Evolutionary conservation across 306 rosid species (phyloP), one percentile per base, ranked within the genome.

Genomic region (Benincasa hispida): DNA sequence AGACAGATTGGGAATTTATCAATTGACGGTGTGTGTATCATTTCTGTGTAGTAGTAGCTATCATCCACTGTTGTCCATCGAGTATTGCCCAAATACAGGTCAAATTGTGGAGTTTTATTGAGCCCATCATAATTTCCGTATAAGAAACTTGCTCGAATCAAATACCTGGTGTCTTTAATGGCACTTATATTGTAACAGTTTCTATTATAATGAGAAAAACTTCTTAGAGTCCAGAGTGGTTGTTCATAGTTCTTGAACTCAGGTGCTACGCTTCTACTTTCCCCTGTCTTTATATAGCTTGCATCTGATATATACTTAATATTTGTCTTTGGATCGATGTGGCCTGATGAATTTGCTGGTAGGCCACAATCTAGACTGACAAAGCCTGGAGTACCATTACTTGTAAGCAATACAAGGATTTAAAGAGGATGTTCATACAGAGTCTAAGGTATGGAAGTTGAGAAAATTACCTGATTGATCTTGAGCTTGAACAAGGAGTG

Each of bases 121-220:
- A 25, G 42, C 22, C 79, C 79, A 24, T 83, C 86, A 17, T 85
- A 89, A 12, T 84, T 83, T 1, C 86, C 88, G 51, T 88, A 86
- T 1, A 76, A 2, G 39, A 88, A 84, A 24, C 1, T 10, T 30
- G 88, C 88, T 50, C 86, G 73, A 3, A 89, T 72, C 25, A 86
- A 27, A 34, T 80, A 87, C 0, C n/a, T 76, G 21, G 39, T 81
- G 10, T 53, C 34, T 12, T 1, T 47, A 0, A 56, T 47, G 1
- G 75, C 41, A 55, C 39, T 37, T 72, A 89, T 58, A 0, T 19
- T 61, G 81, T 89, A 87, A 41, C 93, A 89, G 27, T 85, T 84
- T 45, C 82, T 60, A 1, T 1, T 41, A 54, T 84, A 88, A 2
- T 41, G 19, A 0, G 88, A 86, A 67, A 88, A 85, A 68, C 79